Conservation (phyloP, 2,329 filamentous ascomycete genomes). For the Lasiodiplodia gonubiensis region DNA sequence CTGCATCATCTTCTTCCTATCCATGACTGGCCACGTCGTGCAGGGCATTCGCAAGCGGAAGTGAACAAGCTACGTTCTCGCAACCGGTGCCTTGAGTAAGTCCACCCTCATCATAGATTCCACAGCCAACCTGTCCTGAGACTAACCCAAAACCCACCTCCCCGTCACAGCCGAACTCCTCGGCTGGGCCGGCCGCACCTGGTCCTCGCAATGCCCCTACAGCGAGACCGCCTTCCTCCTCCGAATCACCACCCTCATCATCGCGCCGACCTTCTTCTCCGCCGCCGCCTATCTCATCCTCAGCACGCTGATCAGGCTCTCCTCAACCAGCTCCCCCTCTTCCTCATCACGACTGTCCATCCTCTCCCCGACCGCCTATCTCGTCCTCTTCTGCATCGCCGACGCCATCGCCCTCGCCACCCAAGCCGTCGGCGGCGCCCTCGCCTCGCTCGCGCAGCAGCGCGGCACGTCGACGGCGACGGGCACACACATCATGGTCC, state of each 20-base stretch:
- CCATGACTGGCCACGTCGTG: not conserved
- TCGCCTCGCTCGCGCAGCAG: conserved; percentile 58
- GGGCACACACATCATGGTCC: conserved; percentile 64
- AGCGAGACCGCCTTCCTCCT: conserved; percentile 58
- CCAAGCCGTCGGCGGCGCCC: conserved; percentile 63
- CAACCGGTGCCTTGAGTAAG: not conserved
- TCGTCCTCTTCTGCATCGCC: conserved; percentile 64
- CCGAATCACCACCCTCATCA: conserved; percentile 56
- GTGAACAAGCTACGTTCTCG: not conserved
- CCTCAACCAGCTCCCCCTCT: too few species aligned
- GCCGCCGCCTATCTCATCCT: conserved; percentile 59
- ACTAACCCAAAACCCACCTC: not conserved
- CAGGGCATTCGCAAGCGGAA: not conserved
- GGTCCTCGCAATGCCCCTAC: conserved; percentile 58
- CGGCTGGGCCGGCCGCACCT: conserved; percentile 57
- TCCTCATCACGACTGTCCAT: conserved; percentile 53
- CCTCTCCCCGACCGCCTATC: conserved; percentile 47
- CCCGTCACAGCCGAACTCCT: conserved; percentile 47
- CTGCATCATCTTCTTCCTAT: not conserved
- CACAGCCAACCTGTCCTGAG: too few species aligned
- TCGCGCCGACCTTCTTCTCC: conserved; percentile 58
- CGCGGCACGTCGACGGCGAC: conserved; percentile 52
- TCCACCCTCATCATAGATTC: not conserved
- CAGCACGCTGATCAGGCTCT: conserved; percentile 61
- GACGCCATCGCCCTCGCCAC: conserved; percentile 63